These are phyloP conservation scores for Fremontodendron californicum DNA, from an alignment of 345 rosid genomes.

Conservation along the genomic window DNA sequence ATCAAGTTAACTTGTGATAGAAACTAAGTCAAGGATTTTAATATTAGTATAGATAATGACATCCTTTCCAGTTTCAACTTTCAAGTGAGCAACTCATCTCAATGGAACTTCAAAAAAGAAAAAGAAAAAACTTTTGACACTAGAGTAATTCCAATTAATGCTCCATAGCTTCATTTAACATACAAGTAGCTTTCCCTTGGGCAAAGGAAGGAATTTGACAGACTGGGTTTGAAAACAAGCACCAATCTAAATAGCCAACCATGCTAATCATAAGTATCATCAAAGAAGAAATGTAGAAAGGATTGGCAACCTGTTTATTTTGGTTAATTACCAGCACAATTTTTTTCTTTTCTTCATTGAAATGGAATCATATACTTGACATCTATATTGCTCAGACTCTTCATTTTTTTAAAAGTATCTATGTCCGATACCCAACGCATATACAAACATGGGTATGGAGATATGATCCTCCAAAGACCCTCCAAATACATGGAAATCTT, in stretches of 20 bases:
- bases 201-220: neutral
- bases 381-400: too few relatives aligned
- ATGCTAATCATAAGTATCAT: neutral
- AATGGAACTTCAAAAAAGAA: neutral
- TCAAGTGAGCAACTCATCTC: neutral
- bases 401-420: too few relatives aligned
- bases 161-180: neutral
- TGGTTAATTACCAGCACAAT: neutral
- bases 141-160: neutral
- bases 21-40: too few relatives aligned
- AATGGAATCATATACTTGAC: neutral
- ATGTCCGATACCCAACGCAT: too few relatives aligned
- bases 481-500: too few relatives aligned
- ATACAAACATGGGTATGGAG: too few relatives aligned
- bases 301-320: neutral
- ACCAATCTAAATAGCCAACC: neutral
- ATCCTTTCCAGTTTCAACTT: neutral
- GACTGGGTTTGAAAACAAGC: neutral
- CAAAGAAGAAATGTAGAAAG: neutral
- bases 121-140: neutral
- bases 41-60: too few relatives aligned
- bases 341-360: constrained; percentile 3
- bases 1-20: too few relatives aligned
- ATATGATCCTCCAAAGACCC: too few relatives aligned
- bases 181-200: neutral